Percentiles rank a stretch among this genome's conserved stretches.
phyloP scores from a whole-genome alignment of 345 rosid species.

The Eucalyptus leucophloia region DNA sequence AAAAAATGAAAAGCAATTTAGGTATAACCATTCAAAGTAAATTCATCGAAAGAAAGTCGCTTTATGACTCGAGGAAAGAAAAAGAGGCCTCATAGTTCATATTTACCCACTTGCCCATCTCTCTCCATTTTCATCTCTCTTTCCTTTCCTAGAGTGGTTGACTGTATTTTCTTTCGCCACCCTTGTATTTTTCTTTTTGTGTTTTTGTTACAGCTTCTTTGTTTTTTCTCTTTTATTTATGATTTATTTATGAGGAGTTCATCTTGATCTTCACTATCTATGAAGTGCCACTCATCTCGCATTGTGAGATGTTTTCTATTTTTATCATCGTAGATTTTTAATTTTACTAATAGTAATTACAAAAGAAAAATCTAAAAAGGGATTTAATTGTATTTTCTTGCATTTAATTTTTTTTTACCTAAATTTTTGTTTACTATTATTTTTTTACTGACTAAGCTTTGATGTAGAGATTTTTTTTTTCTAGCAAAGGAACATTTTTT shows the following conservation, averaged over 20 bases:
- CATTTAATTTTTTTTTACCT: no score
- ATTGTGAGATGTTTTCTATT: background rate
- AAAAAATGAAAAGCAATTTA: background rate
- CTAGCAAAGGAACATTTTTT: background rate
- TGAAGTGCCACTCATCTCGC: background rate
- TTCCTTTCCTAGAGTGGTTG: background rate
- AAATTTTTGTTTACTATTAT: no score
- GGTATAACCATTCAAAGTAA: background rate
- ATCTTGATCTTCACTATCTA: background rate
- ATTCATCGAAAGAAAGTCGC: background rate
- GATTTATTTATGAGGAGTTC: background rate
- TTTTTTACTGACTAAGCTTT: no score
- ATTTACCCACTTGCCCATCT: background rate
- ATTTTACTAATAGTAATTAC: no score
- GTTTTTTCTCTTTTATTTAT: background rate
- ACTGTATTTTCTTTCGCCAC: background rate
- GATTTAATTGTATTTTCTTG: background rate
- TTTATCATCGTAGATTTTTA: no score
- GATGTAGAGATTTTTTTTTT: no score
- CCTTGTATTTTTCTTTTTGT: background rate
- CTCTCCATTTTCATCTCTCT: background rate
- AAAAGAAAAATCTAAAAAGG: background rate
- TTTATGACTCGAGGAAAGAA: background rate
- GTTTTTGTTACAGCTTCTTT: background rate
- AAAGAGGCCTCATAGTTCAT: background rate